Evolutionary conservation across 768 basidiomycete genomes (phyloP).

Genomic region (Auriscalpium orientale): DNA sequence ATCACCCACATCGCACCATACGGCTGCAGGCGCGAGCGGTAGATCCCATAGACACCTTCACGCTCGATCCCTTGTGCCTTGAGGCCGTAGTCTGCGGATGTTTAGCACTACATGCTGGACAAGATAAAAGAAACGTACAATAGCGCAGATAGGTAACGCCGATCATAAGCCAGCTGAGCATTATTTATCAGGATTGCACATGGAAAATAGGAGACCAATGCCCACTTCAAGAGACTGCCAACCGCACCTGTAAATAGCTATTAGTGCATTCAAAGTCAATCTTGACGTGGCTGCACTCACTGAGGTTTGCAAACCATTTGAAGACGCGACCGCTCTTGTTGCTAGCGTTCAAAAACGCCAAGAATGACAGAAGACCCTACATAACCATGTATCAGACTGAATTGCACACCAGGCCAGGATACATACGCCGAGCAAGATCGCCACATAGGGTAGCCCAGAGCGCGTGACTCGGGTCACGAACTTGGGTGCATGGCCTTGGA

Average conservation of each 20-base stretch:
- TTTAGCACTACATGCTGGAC: neutral
- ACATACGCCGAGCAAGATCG: neutral
- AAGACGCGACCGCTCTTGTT: conserved; percentile 10
- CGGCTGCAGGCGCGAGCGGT: conserved; percentile 13
- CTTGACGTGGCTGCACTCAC: neutral
- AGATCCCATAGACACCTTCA: neutral
- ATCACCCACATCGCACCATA: conserved; percentile 14
- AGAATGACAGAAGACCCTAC: conserved; percentile 10
- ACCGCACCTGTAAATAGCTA: conserved; percentile 5
- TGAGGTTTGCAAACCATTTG: conserved; percentile 13
- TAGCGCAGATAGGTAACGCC: conserved; percentile 15
- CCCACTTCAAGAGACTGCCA: conserved; percentile 14
- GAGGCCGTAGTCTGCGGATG: conserved; percentile 12
- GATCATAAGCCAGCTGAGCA: conserved; percentile 14
- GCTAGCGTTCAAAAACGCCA: conserved; percentile 11
- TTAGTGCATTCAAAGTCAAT: neutral
- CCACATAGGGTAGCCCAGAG: conserved; percentile 10
- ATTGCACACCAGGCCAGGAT: no score
- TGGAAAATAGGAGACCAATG: neutral
- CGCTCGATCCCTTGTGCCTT: conserved; percentile 2
- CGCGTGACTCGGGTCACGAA: conserved; percentile 5
- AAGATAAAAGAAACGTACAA: neutral
- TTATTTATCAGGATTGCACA: neutral
- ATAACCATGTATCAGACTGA: neutral
- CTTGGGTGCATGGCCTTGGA: conserved; percentile 12